These are phyloP conservation scores for Phytophthora hibernalis DNA, from an alignment of 352 stramenopile species.

Conservation along the genomic window DNA sequence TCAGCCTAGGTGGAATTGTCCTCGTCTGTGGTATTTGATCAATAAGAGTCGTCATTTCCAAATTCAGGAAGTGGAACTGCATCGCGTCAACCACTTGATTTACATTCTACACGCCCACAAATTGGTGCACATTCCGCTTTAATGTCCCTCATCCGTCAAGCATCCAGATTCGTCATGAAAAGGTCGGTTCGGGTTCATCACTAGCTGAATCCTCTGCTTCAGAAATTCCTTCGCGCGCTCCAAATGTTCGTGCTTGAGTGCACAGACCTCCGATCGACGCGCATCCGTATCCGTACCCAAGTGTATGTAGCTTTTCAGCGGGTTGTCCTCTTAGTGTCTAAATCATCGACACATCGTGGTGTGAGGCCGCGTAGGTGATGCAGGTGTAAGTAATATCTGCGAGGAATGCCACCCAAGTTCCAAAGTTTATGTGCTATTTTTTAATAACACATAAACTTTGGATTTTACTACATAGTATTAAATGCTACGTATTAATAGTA, in stretches of 20 bases:
- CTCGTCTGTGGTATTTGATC: no score
- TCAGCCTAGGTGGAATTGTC: no score
- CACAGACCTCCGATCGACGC: conserved; percentile 35
- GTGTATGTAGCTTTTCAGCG: conserved; percentile 38
- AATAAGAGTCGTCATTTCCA: conserved; percentile 58
- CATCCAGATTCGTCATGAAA: conserved; percentile 47
- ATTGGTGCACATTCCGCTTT: conserved; percentile 51
- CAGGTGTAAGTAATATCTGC: no score
- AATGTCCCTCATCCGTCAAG: conserved; percentile 44
- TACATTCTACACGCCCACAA: conserved; percentile 37
- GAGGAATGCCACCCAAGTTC: no score
- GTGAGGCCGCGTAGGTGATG: no score
- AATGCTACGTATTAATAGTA: no score
- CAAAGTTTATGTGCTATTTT: no score
- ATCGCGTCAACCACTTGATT: conserved; percentile 52
- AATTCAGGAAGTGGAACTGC: conserved; percentile 52
- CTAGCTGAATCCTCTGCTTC: conserved; percentile 32
- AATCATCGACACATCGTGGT: neutral
- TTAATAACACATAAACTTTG: no score
- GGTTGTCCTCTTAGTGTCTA: conserved; percentile 35
- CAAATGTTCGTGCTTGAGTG: conserved; percentile 43
- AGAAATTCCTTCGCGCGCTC: conserved; percentile 39
- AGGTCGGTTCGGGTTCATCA: conserved; percentile 33
- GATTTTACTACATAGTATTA: no score
- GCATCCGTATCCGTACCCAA: conserved; percentile 25